Evolutionary conservation across 768 basidiomycete genomes (phyloP), one percentile per base, ranked within the genome.

Genomic region (Thelephora ganbajun): DNA sequence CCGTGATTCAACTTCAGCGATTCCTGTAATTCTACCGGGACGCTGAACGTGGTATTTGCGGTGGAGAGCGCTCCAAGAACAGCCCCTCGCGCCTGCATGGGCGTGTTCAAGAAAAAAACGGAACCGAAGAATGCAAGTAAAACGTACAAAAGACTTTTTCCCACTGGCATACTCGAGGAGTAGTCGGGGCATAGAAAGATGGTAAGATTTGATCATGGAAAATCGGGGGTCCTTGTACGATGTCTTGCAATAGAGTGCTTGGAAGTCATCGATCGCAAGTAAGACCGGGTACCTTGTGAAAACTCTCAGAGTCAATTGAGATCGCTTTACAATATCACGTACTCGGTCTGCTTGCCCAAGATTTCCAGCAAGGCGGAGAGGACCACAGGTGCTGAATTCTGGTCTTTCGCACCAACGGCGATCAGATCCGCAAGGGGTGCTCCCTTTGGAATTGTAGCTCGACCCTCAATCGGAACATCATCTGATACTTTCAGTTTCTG

Each of bases 181-280:
- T 35, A 88, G 59, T 9, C 87, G 72, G 1, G 90, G 90, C 30
- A 88, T 62, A 2, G 85, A 80, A 5, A 96, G 68, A 55, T 93
- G 83, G 55, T 82, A 85, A 0, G 87, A 69, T 48, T 80, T 75
- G 47, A 94, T 77, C 9, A 67, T 57, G 6, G 68, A 66, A 62
- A 79, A 88, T 37, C 80, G 77, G 11, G 84, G 83, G 48, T 87
- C 80, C 20, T 78, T 75, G 64, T 93, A 93, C 0, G 83, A 76
- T 39, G 63, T 66, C 42, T 68, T 65, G 57, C 74, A 68, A 56
- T 86, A 90, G 20, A 96, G 62, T 0, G 87, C 72, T 60, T 94
- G 92, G 60, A 88, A 78, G 55, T 94, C 91, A 53, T 96, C 92
- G 1, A 93, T 69, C 0, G 90, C 91, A 26, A 93, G 65, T 5